Evolutionary conservation across 257 asterid species (phyloP).

Genomic region (Galeopsis tetrahit): DNA sequence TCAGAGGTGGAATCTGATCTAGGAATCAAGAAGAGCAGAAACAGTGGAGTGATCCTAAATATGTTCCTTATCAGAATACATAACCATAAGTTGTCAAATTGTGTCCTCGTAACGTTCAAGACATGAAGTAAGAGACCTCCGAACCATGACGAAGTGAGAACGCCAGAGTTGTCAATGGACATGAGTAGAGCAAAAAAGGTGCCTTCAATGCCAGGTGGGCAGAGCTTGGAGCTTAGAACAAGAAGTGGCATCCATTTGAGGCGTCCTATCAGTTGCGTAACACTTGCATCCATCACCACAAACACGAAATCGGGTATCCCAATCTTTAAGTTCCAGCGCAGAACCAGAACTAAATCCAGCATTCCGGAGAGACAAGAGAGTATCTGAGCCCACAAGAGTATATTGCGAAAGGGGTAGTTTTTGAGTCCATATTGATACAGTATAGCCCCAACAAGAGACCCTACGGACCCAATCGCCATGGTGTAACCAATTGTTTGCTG

Average conservation of each 20-base stretch:
- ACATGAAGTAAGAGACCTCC: slow-evolving; percentile 81
- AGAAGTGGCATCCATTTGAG: slow-evolving; percentile 98
- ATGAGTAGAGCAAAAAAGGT: slow-evolving; percentile 89
- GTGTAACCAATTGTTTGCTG: slow-evolving; percentile 85
- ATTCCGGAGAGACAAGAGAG: slow-evolving; percentile 77
- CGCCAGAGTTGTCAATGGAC: slow-evolving; percentile 88
- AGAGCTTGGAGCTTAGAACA: slow-evolving; percentile 79
- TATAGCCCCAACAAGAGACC: slow-evolving; percentile 75
- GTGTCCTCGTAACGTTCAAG: slow-evolving; percentile 67
- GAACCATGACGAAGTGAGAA: slow-evolving; percentile 83
- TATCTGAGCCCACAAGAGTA: slow-evolving; percentile 83
- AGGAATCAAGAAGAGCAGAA: slow-evolving; percentile 67
- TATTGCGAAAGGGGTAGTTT: slow-evolving; percentile 68
- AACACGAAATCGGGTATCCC: slow-evolving; percentile 74
- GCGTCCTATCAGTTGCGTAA: slow-evolving; percentile 74
- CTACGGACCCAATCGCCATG: slow-evolving; percentile 82
- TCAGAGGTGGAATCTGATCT: slow-evolving; percentile 62
- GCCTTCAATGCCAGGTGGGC: slow-evolving; percentile 94
- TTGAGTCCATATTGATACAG: slow-evolving; percentile 74
- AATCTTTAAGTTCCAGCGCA: slow-evolving; percentile 69
- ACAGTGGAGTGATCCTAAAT: slow-evolving; percentile 65
- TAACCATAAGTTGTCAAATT: slow-evolving; percentile 70
- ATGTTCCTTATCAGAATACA: slow-evolving; percentile 72
- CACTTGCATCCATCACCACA: slow-evolving; percentile 81
- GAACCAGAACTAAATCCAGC: slow-evolving; percentile 74